Evolutionary conservation across 1,284 basidiomycete genomes (phyloP), one percentile per base, ranked within the genome.

Genomic region (Coriolopsis trogii): DNA sequence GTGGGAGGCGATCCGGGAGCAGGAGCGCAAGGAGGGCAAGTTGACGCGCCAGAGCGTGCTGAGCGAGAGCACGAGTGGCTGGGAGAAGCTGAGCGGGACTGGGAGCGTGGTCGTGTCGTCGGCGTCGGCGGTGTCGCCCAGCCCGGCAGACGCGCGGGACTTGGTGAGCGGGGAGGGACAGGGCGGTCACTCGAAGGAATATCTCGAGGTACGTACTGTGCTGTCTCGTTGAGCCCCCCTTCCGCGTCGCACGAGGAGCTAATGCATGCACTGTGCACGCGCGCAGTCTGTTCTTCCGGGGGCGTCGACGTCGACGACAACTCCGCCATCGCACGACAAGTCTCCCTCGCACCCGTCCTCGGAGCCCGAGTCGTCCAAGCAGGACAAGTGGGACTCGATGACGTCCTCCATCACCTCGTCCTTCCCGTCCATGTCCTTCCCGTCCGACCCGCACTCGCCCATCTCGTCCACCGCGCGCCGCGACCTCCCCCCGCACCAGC

Each of bases 371-470:
- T 65, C 65, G 13, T 78, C 78, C n/a, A 79, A 84, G 63, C 65
- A 66, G 46, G 67, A 68, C 23, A 84, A 78, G 61, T 89, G 87
- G 87, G 87, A 88, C 63, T 78, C 87, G 55, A 70, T 89, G 37
- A 76, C 81, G 36, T 80, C 82, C 18, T 83, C 80, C 0, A 67
- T 81, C 36, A 79, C 80, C 4, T 89, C 87, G 1, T 91, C 89
- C 4, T 86, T 80, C 65, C 87, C 89, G n/a, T 91, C 89, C 51
- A 74, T 89, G 72, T 80, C 84, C 20, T 87, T 83, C 69, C 84
- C 77, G 13, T 80, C 77, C 25, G 73, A 75, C 53, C 74, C 78
- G 6, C 76, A 79, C 29, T 78, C 81, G 28, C 67, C 67, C 34
- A 56, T 58, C 25, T 64, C 60, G 10, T 53, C 63, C 30, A 30